Evolutionary conservation across 208 protist species (phyloP).

Genomic region (Tetramitus jugosus): DNA sequence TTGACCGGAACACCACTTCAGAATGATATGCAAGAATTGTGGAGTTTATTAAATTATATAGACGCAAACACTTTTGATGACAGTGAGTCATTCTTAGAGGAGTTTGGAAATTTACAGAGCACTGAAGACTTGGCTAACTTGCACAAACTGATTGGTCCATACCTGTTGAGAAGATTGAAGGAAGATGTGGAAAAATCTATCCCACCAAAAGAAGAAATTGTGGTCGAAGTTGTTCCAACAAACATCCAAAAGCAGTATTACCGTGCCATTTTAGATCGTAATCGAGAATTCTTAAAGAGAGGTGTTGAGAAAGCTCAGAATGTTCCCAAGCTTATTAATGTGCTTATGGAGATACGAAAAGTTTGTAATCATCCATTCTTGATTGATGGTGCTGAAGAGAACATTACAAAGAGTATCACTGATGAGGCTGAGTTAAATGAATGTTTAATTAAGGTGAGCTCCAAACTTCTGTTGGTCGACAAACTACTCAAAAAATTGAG

Average conservation of each 20-base stretch:
- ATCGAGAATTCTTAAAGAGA: slow-evolving; percentile 21
- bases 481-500: slow-evolving; percentile 55
- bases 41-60: slow-evolving; percentile 85
- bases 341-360: slow-evolving; percentile 73
- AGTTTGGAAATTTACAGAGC: slow-evolving; percentile 49
- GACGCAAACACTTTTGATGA: slow-evolving; percentile 60
- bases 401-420: neutral
- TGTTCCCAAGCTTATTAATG: slow-evolving; percentile 49
- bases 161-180: slow-evolving; percentile 92
- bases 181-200: slow-evolving; percentile 90
- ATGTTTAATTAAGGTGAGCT: slow-evolving; percentile 33
- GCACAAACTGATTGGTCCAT: slow-evolving; percentile 55
- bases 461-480: slow-evolving; percentile 52
- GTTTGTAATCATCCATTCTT: slow-evolving; percentile 68
- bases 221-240: slow-evolving; percentile 64
- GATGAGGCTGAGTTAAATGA: slow-evolving; percentile 26
- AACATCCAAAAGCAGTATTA: slow-evolving; percentile 70
- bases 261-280: slow-evolving; percentile 49
- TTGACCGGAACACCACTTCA: slow-evolving; percentile 90
- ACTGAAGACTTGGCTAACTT: slow-evolving; percentile 44
- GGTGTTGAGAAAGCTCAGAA: slow-evolving; percentile 16
- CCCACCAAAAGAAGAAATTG: slow-evolving; percentile 80
- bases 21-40: slow-evolving; percentile 92
- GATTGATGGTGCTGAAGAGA: slow-evolving; percentile 43
- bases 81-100: slow-evolving; percentile 35